Conservation (phyloP, 176 grass and related monocot species). For the Carex pumila region DNA sequence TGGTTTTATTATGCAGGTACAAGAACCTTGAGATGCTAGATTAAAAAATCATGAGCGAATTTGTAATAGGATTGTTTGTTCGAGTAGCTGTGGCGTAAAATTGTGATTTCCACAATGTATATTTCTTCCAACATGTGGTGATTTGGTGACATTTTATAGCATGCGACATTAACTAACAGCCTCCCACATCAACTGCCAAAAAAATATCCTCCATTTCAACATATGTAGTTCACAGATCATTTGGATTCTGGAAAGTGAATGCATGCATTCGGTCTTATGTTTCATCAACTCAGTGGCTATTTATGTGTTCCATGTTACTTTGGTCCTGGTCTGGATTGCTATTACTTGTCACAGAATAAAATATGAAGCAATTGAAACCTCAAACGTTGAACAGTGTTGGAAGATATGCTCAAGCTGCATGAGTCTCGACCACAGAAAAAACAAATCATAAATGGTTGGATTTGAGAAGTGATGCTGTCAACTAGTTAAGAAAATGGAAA, state of each 20-base stretch:
- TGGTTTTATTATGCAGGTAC: slow-evolving; percentile 12
- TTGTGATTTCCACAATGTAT: not conserved
- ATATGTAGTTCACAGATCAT: slow-evolving; percentile 1
- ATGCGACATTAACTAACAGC: not conserved
- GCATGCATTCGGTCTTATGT: not conserved
- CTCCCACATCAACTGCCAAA: slow-evolving; percentile 5
- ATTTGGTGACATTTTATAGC: slow-evolving; percentile 6
- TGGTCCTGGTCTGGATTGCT: not conserved
- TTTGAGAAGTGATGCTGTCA: not conserved
- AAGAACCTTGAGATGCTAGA: slow-evolving; percentile 2
- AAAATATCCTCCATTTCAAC: slow-evolving; percentile 18
- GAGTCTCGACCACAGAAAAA: not conserved
- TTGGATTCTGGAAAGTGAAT: slow-evolving; percentile 1
- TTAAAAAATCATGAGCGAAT: not conserved
- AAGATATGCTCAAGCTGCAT: not conserved
- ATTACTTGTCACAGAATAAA: not conserved
- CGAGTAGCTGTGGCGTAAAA: not conserved
- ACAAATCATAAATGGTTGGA: not conserved
- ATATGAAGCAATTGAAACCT: not conserved
- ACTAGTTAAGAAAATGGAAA: slow-evolving; percentile 4
- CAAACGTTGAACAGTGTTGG: not conserved
- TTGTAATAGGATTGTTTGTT: not conserved
- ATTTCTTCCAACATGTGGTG: not conserved
- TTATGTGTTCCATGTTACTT: not conserved
- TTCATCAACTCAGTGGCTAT: not conserved